Evolutionary conservation across 768 basidiomycete genomes (phyloP).

Genomic region (Astraeus odoratus): DNA sequence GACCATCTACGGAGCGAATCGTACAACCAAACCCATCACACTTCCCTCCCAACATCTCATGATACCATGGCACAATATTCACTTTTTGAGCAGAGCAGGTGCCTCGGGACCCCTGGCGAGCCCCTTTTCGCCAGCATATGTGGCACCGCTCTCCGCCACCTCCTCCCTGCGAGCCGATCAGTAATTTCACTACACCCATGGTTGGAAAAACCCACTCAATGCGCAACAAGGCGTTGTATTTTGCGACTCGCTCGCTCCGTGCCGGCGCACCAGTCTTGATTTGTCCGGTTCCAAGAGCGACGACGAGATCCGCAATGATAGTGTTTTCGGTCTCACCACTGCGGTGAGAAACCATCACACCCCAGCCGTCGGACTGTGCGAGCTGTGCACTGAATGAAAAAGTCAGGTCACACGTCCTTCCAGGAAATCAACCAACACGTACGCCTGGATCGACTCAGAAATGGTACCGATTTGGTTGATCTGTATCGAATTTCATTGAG

Average conservation of each 20-base stretch:
- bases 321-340: slow-evolving; percentile 98
- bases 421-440: slow-evolving; percentile 27
- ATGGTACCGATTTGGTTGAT: slow-evolving; percentile 99
- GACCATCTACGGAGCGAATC: slow-evolving; percentile 20
- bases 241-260: slow-evolving; percentile 92
- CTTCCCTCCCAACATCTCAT: not conserved
- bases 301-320: slow-evolving; percentile 90
- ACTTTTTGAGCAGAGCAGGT: slow-evolving; percentile 70
- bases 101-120: slow-evolving; percentile 69
- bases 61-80: slow-evolving; percentile 12
- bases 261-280: slow-evolving; percentile 99
- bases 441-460: slow-evolving; percentile 99
- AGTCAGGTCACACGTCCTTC: slow-evolving; percentile 1
- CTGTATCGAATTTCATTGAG: slow-evolving; percentile 23
- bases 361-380: slow-evolving; percentile 93
- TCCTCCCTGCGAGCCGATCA: slow-evolving; percentile 54
- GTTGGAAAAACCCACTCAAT: slow-evolving; percentile 60
- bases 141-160: slow-evolving; percentile 52
- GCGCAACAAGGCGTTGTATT: slow-evolving; percentile 86
- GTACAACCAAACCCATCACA: slow-evolving; percentile 18
- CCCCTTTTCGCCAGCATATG: slow-evolving; percentile 73
- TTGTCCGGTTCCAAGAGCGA: slow-evolving; percentile 87
- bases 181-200: not conserved
- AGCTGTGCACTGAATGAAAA: slow-evolving; percentile 71
- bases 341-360: slow-evolving; percentile 99